Evolutionary conservation across 495 filamentous ascomycete species (phyloP), one percentile per base, ranked within the genome.

Genomic region (Astrothelium subdiscretum): DNA sequence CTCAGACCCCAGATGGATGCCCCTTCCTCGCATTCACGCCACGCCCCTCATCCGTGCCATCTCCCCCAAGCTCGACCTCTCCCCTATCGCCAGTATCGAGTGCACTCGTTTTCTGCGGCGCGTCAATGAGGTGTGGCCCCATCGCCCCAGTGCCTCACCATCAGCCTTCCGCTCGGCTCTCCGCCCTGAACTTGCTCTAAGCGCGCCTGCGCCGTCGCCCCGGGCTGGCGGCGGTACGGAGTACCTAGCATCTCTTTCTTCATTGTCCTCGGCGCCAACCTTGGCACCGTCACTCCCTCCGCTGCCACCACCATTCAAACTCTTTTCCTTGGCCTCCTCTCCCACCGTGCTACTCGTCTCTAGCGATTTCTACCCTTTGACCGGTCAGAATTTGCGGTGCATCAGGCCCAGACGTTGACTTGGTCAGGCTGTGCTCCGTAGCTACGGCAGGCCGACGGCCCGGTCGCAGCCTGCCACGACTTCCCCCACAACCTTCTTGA

Each of bases 381-480:
- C 15, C 20, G 3, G 48, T 29, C 48, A 8, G n/a, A 20, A 29
- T 20, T 27, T 24, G 12, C 42, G 24, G 10, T 54, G 24, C 48
- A 12, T 5, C 8, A 12, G 12, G 22, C 24, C 48, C 4, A 3
- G 11, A 24, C 20, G 48, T 29, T 26, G 8, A 54, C 12, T 20
- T 54, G 48, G 20, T 10, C 10, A 54, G 48, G 48, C 48, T 24
- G 48, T 54, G n/a, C n/a, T n/a, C n/a, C n/a, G n/a, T n/a, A n/a
- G n/a, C n/a, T n/a, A 54, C 48, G 48, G 48, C 48, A 54, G 48
- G 48, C 48, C 48, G 48, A 54, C 48, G 48, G 48, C 48, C 48
- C 48, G 48, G 48, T 54, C 48, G 48, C 48, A 54, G 15, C 48
- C 43, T 22, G 5, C 15, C 35, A 38, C 35, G n/a, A 10, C 42